Evolutionary conservation across 495 filamentous ascomycete species (phyloP), one percentile per base, ranked within the genome.

Genomic region (Aspergillus baeticus): DNA sequence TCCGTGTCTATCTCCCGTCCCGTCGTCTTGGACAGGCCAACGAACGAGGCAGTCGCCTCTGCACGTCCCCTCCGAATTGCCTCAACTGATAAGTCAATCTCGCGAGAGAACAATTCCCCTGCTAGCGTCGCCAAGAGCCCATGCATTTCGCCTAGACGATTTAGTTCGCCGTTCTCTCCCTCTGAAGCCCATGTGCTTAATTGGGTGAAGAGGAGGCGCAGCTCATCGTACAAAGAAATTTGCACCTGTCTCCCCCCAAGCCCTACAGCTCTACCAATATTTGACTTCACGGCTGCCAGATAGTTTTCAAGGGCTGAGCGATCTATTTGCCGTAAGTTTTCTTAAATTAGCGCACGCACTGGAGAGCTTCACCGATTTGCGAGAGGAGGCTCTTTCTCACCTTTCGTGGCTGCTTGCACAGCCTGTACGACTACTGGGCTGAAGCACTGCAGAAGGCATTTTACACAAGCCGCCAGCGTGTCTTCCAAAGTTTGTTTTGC

Each of bases 401-500:
- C 70, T 66, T 63, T 44, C 21, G 58, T 47, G 11, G 69, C 61
- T 34, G 35, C 55, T 51, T 63, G 55, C 41, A 61, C 57, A 36
- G 59, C 47, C 26, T 29, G 26, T 29, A 29, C 26, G 26, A 29
- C 26, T 29, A 29, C 26, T 54, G 73, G 68, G 59, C 73, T 78
- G 47, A 78, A 58, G 61, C 76, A 76, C 57, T 75, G 73, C 45
- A 82, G 51, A 13, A 80, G 64, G 35, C 78, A 78, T 55, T 69
- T 67, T 11, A 75, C 62, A 63, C 77, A 69, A 29, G 79, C 76
- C 36, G 76, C 76, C 51, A 82, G 67, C 23, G 74, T 81, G 41
- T 75, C 62, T 10, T 71, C 71, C 34, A 61, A 62, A 29, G 45
- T 65, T 60, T 63, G 52, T 35, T 63, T 63, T 37, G 70, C 65